Conservation (phyloP, 2,329 filamentous ascomycete species). For the Curvularia spicifera region DNA sequence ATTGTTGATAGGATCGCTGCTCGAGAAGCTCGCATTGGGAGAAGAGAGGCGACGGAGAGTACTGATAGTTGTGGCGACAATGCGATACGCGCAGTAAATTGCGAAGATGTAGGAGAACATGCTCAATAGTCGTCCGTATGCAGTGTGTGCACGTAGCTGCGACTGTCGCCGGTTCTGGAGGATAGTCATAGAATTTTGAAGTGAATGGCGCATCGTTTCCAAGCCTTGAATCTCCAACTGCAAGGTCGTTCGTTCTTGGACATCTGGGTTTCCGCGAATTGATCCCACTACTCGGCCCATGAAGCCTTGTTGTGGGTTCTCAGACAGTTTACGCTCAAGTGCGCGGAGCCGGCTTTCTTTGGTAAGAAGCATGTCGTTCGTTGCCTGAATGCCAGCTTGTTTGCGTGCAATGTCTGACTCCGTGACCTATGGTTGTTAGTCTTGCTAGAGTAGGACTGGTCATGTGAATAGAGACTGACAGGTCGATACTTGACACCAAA, state of each 20-base stretch:
- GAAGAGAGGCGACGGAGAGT: constrained; percentile 67
- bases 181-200: constrained; percentile 68
- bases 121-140: constrained; percentile 68
- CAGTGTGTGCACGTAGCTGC: constrained; percentile 71
- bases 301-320: constrained; percentile 62
- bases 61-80: constrained; percentile 73
- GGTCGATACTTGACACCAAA: constrained; percentile 70
- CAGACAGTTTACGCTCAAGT: constrained; percentile 68
- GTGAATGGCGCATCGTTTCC: constrained; percentile 76
- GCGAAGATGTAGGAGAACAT: constrained; percentile 73
- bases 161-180: constrained; percentile 68
- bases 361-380: constrained; percentile 76
- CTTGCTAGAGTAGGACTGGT: not conserved
- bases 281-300: constrained; percentile 76
- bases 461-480: constrained; percentile 42
- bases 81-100: constrained; percentile 83
- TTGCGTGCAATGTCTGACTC: constrained; percentile 79
- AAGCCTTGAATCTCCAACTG: constrained; percentile 80
- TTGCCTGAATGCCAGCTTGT: constrained; percentile 77
- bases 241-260: constrained; percentile 61
- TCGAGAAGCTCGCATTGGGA: constrained; percentile 63
- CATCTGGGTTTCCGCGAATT: constrained; percentile 67
- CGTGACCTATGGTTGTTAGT: constrained; percentile 56
- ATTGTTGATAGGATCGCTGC: constrained; percentile 82
- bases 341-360: constrained; percentile 76